Evolutionary conservation across 1,139 yeast species (phyloP).

Genomic region (Suhomyces panamericanus): DNA sequence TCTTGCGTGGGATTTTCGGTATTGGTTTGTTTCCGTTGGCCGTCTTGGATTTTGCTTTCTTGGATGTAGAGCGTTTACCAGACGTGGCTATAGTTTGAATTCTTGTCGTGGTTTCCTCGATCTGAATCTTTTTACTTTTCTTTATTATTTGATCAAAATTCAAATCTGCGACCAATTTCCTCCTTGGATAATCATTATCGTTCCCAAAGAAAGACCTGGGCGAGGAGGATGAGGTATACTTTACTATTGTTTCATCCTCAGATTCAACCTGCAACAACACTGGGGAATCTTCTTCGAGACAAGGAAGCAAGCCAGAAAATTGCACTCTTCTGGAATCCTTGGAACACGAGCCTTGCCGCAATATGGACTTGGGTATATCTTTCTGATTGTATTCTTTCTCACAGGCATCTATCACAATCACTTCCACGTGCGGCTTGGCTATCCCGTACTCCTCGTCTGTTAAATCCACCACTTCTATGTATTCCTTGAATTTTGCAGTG

Average conservation of each 20-base stretch:
- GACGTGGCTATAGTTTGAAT: not conserved
- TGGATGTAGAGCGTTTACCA: not conserved
- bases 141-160: constrained; percentile 27
- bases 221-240: constrained; percentile 25
- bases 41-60: not conserved
- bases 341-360: constrained; percentile 8
- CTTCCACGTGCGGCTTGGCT: constrained; percentile 13
- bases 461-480: constrained; percentile 27
- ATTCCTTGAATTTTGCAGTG: constrained; percentile 11
- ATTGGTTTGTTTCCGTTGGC: not conserved
- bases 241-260: constrained; percentile 17
- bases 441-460: constrained; percentile 23
- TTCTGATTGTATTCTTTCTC: constrained; percentile 9
- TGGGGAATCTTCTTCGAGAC: constrained; percentile 13
- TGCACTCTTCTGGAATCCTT: constrained; percentile 13
- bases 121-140: constrained; percentile 18
- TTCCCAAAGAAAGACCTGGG: constrained; percentile 25
- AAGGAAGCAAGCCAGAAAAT: constrained; percentile 19
- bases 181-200: constrained; percentile 23
- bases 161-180: constrained; percentile 28
- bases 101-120: not conserved
- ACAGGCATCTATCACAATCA: constrained; percentile 30
- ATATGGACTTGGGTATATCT: constrained; percentile 15
- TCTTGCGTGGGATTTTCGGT: not conserved
- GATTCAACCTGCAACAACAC: not conserved